phyloP scores from a whole-genome alignment of 192 early-diverging fungal species.

The Backusella sp. region DNA sequence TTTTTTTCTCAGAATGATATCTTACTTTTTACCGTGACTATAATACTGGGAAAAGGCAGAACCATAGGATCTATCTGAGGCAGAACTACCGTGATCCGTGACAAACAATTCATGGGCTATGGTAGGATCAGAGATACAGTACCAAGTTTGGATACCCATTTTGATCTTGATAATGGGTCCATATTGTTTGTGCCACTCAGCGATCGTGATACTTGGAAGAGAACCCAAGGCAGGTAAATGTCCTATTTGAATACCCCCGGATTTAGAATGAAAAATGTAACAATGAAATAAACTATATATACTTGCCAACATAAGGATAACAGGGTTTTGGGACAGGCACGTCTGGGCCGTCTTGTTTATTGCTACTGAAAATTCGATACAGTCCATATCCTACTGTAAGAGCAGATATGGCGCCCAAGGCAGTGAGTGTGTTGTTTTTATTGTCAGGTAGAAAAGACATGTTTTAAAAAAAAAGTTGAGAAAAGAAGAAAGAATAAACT shows the following conservation, averaged over 20 bases:
- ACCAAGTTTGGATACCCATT: conserved; percentile 1
- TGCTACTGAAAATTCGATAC: neutral
- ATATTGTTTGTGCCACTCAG: neutral
- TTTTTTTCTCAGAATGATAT: neutral
- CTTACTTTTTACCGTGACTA: neutral
- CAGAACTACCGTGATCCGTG: neutral
- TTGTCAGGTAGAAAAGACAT: neutral
- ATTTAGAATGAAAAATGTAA: neutral
- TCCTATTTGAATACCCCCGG: neutral
- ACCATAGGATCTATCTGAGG: neutral
- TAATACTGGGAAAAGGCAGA: neutral
- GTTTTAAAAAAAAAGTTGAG: neutral
- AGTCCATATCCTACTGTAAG: neutral
- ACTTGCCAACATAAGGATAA: neutral
- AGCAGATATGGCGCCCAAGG: neutral
- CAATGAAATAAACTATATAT: neutral
- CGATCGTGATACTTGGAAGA: neutral
- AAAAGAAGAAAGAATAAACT: neutral
- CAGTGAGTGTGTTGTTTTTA: neutral
- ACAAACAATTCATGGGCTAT: conserved; percentile 11
- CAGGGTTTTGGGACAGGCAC: neutral
- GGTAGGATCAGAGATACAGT: neutral
- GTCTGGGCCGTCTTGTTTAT: neutral
- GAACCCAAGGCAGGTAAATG: neutral
- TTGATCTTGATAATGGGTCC: neutral